These are phyloP conservation scores for Leccinum imitatum DNA, from an alignment of 768 basidiomycete genomes.

Conservation along the genomic window DNA sequence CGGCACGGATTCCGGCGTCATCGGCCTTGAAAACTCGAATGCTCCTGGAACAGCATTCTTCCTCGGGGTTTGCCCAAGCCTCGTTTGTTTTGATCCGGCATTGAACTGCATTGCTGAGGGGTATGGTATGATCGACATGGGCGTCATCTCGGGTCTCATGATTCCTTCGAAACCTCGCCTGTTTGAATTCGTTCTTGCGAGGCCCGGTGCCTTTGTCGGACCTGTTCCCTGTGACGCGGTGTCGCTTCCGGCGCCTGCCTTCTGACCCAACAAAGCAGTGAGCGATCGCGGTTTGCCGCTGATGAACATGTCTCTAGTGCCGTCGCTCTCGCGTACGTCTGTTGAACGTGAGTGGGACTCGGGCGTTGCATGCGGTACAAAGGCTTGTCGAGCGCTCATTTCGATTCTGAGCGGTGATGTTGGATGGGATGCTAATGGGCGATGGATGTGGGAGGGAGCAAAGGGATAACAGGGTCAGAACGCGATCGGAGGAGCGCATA, in stretches of 20 bases:
- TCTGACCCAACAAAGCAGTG: slow-evolving; percentile 24
- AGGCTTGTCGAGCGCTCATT: slow-evolving; percentile 31
- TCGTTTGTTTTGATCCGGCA: slow-evolving; percentile 4
- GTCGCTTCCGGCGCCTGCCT: slow-evolving; percentile 8
- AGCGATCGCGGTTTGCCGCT: slow-evolving; percentile 23
- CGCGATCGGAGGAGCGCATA: slow-evolving; percentile 4
- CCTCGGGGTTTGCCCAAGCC: slow-evolving; percentile 20
- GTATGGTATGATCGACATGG: slow-evolving; percentile 27
- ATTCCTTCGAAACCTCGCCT: slow-evolving; percentile 28
- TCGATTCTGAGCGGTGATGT: not conserved
- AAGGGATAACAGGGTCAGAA: not conserved
- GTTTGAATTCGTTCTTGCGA: slow-evolving; percentile 2
- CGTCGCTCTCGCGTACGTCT: slow-evolving; percentile 7
- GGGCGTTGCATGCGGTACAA: slow-evolving; percentile 21
- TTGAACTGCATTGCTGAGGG: slow-evolving; percentile 10
- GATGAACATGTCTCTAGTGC: slow-evolving; percentile 5
- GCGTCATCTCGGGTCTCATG: slow-evolving; percentile 19
- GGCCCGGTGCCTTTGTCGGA: slow-evolving; percentile 6
- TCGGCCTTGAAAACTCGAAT: slow-evolving; percentile 17
- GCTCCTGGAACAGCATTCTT: slow-evolving; percentile 9
- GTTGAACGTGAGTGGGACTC: slow-evolving; percentile 6
- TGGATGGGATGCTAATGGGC: not conserved
- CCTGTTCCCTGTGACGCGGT: not conserved
- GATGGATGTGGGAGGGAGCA: not conserved
- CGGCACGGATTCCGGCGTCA: slow-evolving; percentile 21